Conservation (phyloP, 257 asterid genomes). For the Cordia subcordata region DNA sequence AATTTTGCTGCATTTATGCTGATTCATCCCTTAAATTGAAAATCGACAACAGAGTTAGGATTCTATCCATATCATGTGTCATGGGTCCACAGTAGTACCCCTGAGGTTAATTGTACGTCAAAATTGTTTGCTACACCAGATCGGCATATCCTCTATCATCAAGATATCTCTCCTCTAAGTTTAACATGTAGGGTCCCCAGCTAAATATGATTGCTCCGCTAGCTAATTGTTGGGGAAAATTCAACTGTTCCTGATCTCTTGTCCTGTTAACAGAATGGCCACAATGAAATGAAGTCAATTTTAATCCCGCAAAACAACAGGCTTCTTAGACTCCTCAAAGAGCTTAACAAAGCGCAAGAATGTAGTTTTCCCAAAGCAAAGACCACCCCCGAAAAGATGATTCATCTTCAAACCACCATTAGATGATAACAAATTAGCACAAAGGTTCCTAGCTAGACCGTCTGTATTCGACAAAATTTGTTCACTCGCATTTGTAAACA, state of each 20-base stretch:
- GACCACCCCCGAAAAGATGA: constrained; percentile 57
- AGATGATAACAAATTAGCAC: constrained; percentile 65
- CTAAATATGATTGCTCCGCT: too few relatives aligned
- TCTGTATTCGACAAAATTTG: too few relatives aligned
- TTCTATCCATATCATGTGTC: not conserved
- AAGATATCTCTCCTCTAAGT: too few relatives aligned
- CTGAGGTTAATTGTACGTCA: too few relatives aligned
- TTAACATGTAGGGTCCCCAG: too few relatives aligned
- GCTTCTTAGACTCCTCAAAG: constrained; percentile 83
- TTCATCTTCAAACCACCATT: constrained; percentile 78
- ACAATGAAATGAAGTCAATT: too few relatives aligned
- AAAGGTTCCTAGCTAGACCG: constrained; percentile 85
- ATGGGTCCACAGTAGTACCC: not conserved
- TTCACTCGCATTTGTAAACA: too few relatives aligned
- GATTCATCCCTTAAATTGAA: not conserved
- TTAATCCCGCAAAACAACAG: constrained; percentile 22
- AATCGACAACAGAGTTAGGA: not conserved
- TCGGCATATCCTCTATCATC: not conserved
- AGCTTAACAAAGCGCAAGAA: constrained; percentile 76
- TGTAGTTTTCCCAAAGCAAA: constrained; percentile 62
- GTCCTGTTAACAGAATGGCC: too few relatives aligned
- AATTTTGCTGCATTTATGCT: too few relatives aligned
- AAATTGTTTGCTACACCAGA: not conserved
- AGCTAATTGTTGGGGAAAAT: too few relatives aligned
- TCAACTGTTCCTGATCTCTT: too few relatives aligned